Conservation (phyloP, 768 basidiomycete species). For the Leccinum disarticulatum region DNA sequence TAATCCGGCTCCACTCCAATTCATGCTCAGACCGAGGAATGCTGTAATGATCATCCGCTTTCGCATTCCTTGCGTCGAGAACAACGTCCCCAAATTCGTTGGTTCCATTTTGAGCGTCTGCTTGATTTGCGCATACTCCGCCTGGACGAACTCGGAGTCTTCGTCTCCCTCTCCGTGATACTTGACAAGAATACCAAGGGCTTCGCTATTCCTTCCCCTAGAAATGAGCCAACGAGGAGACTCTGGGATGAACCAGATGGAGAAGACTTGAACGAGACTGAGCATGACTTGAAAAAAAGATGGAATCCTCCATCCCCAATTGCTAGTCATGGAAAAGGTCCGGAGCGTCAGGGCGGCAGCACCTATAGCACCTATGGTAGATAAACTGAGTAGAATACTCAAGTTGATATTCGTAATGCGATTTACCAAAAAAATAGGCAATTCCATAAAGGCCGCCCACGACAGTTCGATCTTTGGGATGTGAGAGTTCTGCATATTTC, state of each 20-base stretch:
- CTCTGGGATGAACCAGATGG: neutral
- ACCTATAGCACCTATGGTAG: neutral
- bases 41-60: neutral
- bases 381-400: neutral
- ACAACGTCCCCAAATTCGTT: neutral
- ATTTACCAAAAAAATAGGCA: neutral
- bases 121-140: neutral
- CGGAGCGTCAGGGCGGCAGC: neutral
- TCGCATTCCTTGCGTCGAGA: neutral
- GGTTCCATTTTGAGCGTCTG: neutral
- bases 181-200: neutral
- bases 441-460: neutral
- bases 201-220: neutral
- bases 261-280: neutral
- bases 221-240: neutral
- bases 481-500: neutral
- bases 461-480: neutral
- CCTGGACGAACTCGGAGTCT: neutral
- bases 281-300: neutral
- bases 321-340: neutral
- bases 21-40: neutral
- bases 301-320: neutral
- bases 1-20: neutral
- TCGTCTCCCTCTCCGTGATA: neutral
- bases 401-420: neutral